These are phyloP conservation scores for Dactylellina parvicollis DNA, from an alignment of 2,329 filamentous ascomycete genomes.

Conservation along the genomic window DNA sequence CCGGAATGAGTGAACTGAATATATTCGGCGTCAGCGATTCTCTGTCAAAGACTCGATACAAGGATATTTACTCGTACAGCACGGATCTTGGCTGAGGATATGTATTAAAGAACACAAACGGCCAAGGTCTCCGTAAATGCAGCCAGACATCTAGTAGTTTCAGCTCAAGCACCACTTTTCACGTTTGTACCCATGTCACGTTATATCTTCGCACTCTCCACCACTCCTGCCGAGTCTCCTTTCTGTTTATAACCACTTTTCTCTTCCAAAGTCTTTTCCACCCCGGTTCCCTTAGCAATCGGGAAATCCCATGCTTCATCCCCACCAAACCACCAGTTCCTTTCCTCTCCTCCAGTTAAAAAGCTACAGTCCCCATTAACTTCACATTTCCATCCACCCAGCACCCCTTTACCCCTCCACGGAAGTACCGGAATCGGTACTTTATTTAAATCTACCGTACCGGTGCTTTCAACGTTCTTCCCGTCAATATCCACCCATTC, in stretches of 20 bases:
- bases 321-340: slow-evolving; percentile 76
- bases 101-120: no score
- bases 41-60: no score
- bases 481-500: slow-evolving; percentile 51
- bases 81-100: no score
- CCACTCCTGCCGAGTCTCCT: slow-evolving; percentile 5
- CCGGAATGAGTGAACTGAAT: no score
- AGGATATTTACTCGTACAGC: no score
- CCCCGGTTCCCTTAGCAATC: slow-evolving; percentile 50
- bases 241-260: slow-evolving; percentile 24
- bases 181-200: no score
- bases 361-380: slow-evolving; percentile 87
- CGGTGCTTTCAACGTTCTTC: slow-evolving; percentile 13
- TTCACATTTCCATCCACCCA: slow-evolving; percentile 81
- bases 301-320: slow-evolving; percentile 56
- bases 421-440: slow-evolving; percentile 58
- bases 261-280: slow-evolving; percentile 43
- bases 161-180: no score
- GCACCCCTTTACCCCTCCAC: slow-evolving; percentile 73
- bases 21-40: no score
- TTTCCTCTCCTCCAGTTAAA: slow-evolving; percentile 79
- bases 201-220: slow-evolving; percentile 48
- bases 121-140: no score
- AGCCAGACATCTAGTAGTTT: neutral
- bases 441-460: slow-evolving; percentile 49